Evolutionary conservation across 805 yeast genomes (phyloP), one percentile per base, ranked within the genome.

Genomic region (Spencermartinsiella europaea): DNA sequence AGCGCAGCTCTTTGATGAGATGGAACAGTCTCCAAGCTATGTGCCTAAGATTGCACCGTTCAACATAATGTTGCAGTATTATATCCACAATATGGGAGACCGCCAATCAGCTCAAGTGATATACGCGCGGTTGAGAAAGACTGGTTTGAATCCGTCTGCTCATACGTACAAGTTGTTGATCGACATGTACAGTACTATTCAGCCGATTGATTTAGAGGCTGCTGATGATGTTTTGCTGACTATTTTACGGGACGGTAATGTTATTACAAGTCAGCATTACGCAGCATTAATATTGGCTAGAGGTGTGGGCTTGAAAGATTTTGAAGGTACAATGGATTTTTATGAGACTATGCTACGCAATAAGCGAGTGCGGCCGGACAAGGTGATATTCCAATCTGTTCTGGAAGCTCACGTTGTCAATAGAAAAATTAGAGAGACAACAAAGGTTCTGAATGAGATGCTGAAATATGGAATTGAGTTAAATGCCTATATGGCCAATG

Each of bases 91-190:
- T 17, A 54, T 55, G 40, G 47, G 54, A 5, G 66, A 69, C 46
- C 57, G 66, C 10, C 51, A 48, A 10, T 51, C 56, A 3, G 72
- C 72, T 2, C 48, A 64, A 34, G 47, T 58, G 4, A 55, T 61
- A 31, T 67, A 63, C 38, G 51, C 52, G 5, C 52, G 58, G 53
- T 56, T 70, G 47, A 46, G 59, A 10, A 36, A 34, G 15, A 34
- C 47, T 5, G 62, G 63, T 5, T 50, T 65, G 4, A 42, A 51
- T 31, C 70, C 70, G 3, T 60, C 71, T 2, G 52, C 70, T 2
- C 64, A 58, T 41, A 66, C 74, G n/a, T 71, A 69, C 56, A 64
- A 63, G 49, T 59, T 71, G 28, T 48, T 69, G 36, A 70, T 70
- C 50, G 70, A 65, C 54, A 42, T 66, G 54, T 63, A 60, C 56